phyloP scores from a whole-genome alignment of 2,329 filamentous ascomycete species.

The Phaeosphaeriaceae sp. region DNA sequence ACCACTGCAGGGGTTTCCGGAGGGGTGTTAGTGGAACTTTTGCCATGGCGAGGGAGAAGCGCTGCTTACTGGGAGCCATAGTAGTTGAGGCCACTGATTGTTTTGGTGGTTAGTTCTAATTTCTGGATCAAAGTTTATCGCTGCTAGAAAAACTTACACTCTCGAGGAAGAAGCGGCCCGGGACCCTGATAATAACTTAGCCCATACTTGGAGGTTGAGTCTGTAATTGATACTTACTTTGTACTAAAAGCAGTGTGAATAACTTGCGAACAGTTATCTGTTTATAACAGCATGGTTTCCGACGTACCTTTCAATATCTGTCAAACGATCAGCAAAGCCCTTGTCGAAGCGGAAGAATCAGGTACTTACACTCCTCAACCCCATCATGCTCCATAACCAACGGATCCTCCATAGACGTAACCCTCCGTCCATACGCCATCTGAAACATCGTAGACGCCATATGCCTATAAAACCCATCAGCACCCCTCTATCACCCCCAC shows the following conservation, averaged over 20 bases:
- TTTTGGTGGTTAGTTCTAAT: conserved; percentile 11
- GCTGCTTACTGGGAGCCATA: conserved; percentile 14
- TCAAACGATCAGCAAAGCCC: conserved; percentile 7
- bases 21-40: conserved; percentile 9
- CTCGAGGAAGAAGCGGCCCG: conserved; percentile 10
- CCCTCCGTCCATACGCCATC: conserved; percentile 9
- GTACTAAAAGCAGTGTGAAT: conserved; percentile 8
- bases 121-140: conserved; percentile 6
- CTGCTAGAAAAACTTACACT: conserved; percentile 9
- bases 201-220: conserved; percentile 4
- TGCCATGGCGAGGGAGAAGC: conserved; percentile 7
- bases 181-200: conserved; percentile 9
- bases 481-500: conserved; percentile 3
- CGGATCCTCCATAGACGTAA: conserved; percentile 10
- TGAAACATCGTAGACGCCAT: conserved; percentile 12
- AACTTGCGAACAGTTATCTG: conserved; percentile 7
- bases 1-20: conserved; percentile 12
- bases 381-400: conserved; percentile 10
- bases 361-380: conserved; percentile 9
- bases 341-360: conserved; percentile 9
- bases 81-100: conserved; percentile 9
- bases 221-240: conserved; percentile 8
- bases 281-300: conserved; percentile 10
- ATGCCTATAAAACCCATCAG: conserved; percentile 9
- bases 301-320: conserved; percentile 12